Evolutionary conservation across 768 basidiomycete species (phyloP).

Genomic region (Kwoniella newhampshirensis): DNA sequence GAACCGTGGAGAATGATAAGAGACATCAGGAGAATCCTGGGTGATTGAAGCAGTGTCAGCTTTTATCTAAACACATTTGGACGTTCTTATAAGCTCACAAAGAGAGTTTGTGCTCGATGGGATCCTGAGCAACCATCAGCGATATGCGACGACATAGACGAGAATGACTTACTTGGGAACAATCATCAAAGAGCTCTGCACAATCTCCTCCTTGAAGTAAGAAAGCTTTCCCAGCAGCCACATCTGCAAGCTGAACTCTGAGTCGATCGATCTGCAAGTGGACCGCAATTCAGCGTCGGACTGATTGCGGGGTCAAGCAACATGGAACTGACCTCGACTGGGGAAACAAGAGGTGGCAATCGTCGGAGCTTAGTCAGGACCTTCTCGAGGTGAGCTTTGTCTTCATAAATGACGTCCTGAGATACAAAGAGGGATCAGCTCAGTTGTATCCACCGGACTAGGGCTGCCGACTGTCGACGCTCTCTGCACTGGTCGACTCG

Average conservation of each 20-base stretch:
- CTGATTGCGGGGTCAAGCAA: too few relatives aligned
- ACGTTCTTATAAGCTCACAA: conserved; percentile 42
- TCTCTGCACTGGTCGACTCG: background rate
- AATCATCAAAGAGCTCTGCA: conserved; percentile 91
- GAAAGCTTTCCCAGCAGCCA: conserved; percentile 85
- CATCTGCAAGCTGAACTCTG: conserved; percentile 72
- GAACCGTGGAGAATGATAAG: conserved; percentile 92
- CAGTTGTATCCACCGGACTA: background rate
- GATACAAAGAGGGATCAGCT: background rate
- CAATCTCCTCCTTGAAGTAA: conserved; percentile 97
- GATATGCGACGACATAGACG: background rate
- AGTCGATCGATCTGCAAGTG: conserved; percentile 55
- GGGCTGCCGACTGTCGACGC: too few relatives aligned
- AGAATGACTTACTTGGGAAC: conserved; percentile 66
- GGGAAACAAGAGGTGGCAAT: conserved; percentile 87
- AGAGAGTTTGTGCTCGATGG: conserved; percentile 54
- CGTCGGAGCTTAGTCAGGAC: conserved; percentile 73
- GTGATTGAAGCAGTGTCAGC: background rate
- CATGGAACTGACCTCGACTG: conserved; percentile 70
- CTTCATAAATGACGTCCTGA: conserved; percentile 71
- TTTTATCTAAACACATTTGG: background rate
- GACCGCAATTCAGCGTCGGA: conserved; percentile 3
- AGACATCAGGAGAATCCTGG: conserved; percentile 81
- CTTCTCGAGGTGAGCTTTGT: conserved; percentile 62
- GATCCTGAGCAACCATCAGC: conserved; percentile 35